Percentiles rank a stretch among this genome's conserved stretches.
Evolutionary conservation across 345 rosid species (phyloP).

Genomic region (Tarenaya hassleriana): DNA sequence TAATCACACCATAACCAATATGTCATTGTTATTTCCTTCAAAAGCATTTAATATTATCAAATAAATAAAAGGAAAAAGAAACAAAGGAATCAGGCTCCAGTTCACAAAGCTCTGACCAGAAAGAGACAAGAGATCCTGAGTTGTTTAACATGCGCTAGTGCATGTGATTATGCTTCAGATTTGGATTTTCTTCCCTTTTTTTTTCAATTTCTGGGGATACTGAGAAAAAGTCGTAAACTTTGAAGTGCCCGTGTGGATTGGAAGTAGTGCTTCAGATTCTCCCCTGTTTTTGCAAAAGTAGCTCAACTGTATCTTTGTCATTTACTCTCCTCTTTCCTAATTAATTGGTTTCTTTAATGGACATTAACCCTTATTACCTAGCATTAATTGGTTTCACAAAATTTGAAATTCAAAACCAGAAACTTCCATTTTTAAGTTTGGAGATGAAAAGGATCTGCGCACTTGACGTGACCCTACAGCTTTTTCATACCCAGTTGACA

Average conservation of each 20-base stretch:
- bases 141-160: constrained; percentile 22
- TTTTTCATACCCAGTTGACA: constrained; percentile 9
- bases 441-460: constrained; percentile 4
- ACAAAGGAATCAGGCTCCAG: constrained; percentile 30
- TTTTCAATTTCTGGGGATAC: constrained; percentile 1
- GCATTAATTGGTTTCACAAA: constrained; percentile 26
- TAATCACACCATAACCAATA: constrained; percentile 18
- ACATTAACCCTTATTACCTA: neutral
- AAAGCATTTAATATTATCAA: neutral
- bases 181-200: constrained; percentile 13
- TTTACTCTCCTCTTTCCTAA: constrained; percentile 21
- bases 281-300: constrained; percentile 4
- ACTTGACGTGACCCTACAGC: constrained; percentile 12
- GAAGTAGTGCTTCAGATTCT: constrained; percentile 34
- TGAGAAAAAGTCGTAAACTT: constrained; percentile 24
- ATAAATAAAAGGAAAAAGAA: constrained; percentile 12
- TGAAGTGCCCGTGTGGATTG: constrained; percentile 27
- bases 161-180: constrained; percentile 25
- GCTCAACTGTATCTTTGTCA: constrained; percentile 40
- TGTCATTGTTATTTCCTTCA: constrained; percentile 14
- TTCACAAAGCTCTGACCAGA: constrained; percentile 28
- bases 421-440: constrained; percentile 22
- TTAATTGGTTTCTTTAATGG: constrained; percentile 10
- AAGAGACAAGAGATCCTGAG: constrained; percentile 23
- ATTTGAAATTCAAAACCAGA: constrained; percentile 33